Evolutionary conservation across 306 rosid species (phyloP).

Genomic region (Potentilla sterilis): DNA sequence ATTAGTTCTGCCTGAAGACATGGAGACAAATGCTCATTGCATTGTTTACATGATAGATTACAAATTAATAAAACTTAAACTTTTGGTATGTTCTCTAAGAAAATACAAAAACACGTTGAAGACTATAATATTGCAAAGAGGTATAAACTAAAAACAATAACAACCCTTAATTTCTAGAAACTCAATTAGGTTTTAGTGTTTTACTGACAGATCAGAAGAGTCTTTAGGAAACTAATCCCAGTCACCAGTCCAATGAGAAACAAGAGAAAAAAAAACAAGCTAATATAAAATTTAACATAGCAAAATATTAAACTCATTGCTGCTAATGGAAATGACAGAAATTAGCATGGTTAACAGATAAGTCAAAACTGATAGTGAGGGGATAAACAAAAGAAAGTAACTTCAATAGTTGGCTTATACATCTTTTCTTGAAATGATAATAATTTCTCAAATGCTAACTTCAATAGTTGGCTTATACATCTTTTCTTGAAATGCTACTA

Average conservation of each 20-base stretch:
- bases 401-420: background rate
- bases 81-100: background rate
- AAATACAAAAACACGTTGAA: background rate
- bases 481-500: background rate
- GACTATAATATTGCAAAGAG: background rate
- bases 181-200: too few species aligned
- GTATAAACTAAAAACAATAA: background rate
- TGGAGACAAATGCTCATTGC: background rate
- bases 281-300: background rate
- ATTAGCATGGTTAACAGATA: background rate
- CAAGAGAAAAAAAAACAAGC: background rate
- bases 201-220: background rate
- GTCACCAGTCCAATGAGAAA: background rate
- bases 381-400: background rate
- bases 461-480: background rate
- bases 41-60: background rate
- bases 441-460: too few species aligned
- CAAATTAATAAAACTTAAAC: background rate
- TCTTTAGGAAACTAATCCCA: background rate
- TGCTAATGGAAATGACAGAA: background rate
- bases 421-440: too few species aligned
- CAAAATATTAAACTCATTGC: background rate
- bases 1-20: slow-evolving; percentile 22
- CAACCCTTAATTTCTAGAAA: too few species aligned
- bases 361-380: background rate